phyloP scores from a whole-genome alignment of 345 rosid genomes.

The Gossypium australe region DNA sequence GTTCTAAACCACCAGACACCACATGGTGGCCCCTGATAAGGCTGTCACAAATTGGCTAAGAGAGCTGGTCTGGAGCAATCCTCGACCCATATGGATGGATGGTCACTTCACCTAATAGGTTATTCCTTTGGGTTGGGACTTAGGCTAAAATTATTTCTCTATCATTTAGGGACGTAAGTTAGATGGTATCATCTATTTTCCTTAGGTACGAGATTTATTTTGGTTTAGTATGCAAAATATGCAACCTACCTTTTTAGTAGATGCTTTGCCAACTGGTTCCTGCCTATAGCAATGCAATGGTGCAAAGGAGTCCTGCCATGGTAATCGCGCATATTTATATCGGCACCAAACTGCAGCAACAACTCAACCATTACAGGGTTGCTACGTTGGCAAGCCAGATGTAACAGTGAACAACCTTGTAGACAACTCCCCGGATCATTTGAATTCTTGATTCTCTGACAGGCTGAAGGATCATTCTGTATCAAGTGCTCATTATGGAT shows the following conservation, averaged over 20 bases:
- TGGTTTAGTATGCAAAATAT: not conserved
- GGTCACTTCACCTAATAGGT: not conserved
- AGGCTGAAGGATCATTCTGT: slow-evolving; percentile 46
- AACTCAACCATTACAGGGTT: slow-evolving; percentile 63
- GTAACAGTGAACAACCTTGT: slow-evolving; percentile 78
- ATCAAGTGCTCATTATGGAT: slow-evolving; percentile 17
- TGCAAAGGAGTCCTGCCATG: slow-evolving; percentile 85
- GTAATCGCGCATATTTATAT: slow-evolving; percentile 57
- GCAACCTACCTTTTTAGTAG: slow-evolving; percentile 61
- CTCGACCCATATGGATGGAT: not conserved
- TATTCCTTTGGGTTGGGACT: not conserved
- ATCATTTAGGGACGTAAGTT: not conserved
- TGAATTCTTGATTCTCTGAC: slow-evolving; percentile 54
- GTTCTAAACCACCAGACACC: not conserved
- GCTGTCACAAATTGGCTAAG: not conserved
- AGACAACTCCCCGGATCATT: slow-evolving; percentile 60
- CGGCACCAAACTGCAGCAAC: slow-evolving; percentile 74
- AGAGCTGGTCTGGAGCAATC: not conserved
- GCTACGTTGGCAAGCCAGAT: slow-evolving; percentile 65
- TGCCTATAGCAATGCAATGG: slow-evolving; percentile 53
- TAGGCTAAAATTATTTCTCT: not conserved
- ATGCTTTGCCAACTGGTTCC: slow-evolving; percentile 59
- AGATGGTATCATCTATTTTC: not conserved
- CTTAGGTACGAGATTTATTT: not conserved
- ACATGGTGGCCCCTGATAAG: not conserved